Percentiles rank a stretch among this genome's conserved stretches.
These are phyloP conservation scores for Cryphonectria parasitica DNA, from an alignment of 2,329 filamentous ascomycete genomes.

Conservation along the genomic window DNA sequence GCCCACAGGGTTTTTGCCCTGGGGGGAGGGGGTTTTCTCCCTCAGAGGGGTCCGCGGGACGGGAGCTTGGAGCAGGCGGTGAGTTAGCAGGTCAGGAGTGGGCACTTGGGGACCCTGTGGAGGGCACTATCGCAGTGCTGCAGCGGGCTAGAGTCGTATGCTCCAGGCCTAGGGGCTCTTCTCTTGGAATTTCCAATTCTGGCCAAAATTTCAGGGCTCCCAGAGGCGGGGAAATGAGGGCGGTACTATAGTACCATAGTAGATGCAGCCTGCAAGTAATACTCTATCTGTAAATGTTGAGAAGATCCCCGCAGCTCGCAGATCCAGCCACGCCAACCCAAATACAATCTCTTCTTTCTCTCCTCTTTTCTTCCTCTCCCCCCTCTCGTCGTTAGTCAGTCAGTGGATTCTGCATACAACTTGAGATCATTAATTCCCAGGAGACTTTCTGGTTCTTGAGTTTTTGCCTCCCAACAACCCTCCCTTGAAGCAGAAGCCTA, in stretches of 20 bases:
- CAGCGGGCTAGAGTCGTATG: conserved; percentile 1
- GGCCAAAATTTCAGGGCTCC: neutral
- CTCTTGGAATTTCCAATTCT: neutral
- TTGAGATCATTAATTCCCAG: neutral
- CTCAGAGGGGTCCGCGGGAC: conserved; percentile 12
- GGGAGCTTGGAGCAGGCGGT: conserved; percentile 17
- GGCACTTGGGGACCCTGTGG: neutral
- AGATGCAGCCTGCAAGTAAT: conserved; percentile 17
- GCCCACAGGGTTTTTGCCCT: neutral
- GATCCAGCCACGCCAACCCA: neutral
- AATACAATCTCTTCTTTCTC: neutral
- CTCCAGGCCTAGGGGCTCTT: neutral
- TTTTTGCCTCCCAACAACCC: neutral
- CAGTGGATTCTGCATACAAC: neutral
- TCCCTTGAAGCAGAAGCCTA: neutral
- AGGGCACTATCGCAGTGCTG: neutral
- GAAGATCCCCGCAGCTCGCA: conserved; percentile 10
- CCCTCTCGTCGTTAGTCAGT: neutral
- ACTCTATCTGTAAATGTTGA: conserved; percentile 9
- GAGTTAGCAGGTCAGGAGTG: neutral
- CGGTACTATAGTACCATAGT: too few relatives aligned
- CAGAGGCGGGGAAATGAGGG: conserved; percentile 14
- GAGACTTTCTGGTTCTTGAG: neutral
- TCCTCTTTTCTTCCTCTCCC: too few relatives aligned
- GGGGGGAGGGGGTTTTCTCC: neutral